phyloP scores from a whole-genome alignment of 1,139 yeast genomes.

The Debaryomycetaceae sp. region DNA sequence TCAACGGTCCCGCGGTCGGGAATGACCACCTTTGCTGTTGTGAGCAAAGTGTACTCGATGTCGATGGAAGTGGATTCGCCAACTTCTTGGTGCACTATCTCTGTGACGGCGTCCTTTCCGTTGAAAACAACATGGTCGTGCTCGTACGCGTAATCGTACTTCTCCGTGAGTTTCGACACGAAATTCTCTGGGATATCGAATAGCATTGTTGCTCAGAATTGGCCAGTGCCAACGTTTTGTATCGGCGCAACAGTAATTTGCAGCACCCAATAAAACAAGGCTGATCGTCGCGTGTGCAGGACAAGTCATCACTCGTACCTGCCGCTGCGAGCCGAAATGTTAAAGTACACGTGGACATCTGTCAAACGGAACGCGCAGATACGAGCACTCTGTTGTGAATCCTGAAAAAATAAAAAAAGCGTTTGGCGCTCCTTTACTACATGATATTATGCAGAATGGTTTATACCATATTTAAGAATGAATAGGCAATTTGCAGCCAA shows the following conservation, averaged over 20 bases:
- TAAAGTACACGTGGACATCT: too few species aligned
- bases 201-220: conserved; percentile 15
- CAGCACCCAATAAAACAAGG: background rate
- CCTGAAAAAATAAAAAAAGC: conserved; percentile 1
- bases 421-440: conserved; percentile 6
- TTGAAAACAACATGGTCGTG: conserved; percentile 25
- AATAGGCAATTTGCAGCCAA: background rate
- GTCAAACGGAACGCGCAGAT: too few species aligned
- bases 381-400: too few species aligned
- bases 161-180: conserved; percentile 16
- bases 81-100: conserved; percentile 16
- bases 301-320: too few species aligned
- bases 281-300: too few species aligned
- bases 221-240: background rate
- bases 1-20: conserved; percentile 46
- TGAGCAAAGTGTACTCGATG: conserved; percentile 24
- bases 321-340: too few species aligned
- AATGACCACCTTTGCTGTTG: conserved; percentile 31
- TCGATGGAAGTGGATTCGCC: conserved; percentile 31
- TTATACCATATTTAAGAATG: conserved; percentile 5
- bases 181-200: conserved; percentile 25
- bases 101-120: conserved; percentile 25
- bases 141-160: conserved; percentile 25
- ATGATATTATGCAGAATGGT: conserved; percentile 11
- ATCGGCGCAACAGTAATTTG: background rate